A percentile compares a stretch with the other conserved stretches of the same genome.
Evolutionary conservation across 352 stramenopile genomes (phyloP).

Genomic region (Phytophthora hibernalis): DNA sequence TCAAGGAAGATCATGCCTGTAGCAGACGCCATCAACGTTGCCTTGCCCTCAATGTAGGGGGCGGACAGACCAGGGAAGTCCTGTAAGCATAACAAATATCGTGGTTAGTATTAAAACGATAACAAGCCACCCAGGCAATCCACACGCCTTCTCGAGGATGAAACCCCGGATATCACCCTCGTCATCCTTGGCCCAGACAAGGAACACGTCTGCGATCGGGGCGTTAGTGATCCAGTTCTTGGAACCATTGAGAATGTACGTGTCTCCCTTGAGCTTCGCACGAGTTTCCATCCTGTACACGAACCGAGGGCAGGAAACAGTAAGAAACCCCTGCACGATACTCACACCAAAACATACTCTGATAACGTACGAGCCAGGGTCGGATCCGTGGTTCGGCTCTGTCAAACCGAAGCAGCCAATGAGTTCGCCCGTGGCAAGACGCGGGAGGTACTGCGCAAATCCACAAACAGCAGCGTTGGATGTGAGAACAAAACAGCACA

Average conservation of each 20-base stretch:
- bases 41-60: conserved; percentile 97
- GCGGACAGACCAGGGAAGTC: conserved; percentile 93
- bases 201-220: conserved; percentile 97
- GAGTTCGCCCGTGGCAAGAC: conserved; percentile 94
- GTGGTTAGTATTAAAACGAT: neutral
- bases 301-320: neutral
- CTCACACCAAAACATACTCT: neutral
- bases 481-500: neutral
- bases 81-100: conserved; percentile 25
- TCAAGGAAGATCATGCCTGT: conserved; percentile 99
- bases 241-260: conserved; percentile 97
- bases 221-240: conserved; percentile 98
- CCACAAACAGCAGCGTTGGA: neutral
- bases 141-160: conserved; percentile 92
- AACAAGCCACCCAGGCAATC: neutral
- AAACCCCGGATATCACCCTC: conserved; percentile 95
- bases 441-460: conserved; percentile 90
- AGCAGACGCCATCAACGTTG: conserved; percentile 93
- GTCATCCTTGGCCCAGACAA: conserved; percentile 98
- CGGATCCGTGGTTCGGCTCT: conserved; percentile 97
- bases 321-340: conserved; percentile 5
- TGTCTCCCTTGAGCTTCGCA: conserved; percentile 84
- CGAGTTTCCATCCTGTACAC: conserved; percentile 94
- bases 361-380: conserved; percentile 88
- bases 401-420: conserved; percentile 99